Conservation (phyloP, 2,329 filamentous ascomycete species). For the Graphilbum fragrans region DNA sequence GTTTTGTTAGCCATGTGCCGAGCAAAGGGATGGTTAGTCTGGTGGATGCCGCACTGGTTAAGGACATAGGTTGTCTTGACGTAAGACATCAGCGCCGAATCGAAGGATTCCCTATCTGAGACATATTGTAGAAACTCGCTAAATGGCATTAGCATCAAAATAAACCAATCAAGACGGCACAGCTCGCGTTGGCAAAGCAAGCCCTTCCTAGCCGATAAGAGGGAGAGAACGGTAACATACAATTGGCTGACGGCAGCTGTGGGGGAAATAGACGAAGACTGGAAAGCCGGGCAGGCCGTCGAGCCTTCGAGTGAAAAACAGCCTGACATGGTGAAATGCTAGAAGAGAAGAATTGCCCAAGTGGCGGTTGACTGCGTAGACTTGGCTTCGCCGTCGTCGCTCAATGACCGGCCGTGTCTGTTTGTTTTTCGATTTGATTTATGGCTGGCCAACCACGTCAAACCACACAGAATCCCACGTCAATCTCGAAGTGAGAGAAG, state of each 20-base stretch:
- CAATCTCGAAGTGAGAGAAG: neutral
- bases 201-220: neutral
- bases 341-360: no score
- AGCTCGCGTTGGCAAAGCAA: no score
- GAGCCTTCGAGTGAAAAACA: constrained; percentile 63
- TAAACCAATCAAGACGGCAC: neutral
- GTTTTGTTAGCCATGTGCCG: neutral
- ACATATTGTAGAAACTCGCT: constrained; percentile 83
- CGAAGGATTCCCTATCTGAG: constrained; percentile 64
- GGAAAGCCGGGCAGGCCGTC: constrained; percentile 59
- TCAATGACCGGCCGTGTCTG: no score
- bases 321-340: constrained; percentile 15
- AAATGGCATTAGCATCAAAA: neutral
- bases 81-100: constrained; percentile 60
- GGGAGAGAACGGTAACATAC: constrained; percentile 13
- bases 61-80: constrained; percentile 64
- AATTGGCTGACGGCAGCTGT: constrained; percentile 7
- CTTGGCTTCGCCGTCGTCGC: no score
- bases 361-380: no score
- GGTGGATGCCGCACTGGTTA: constrained; percentile 51
- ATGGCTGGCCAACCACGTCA: neutral
- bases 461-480: no score
- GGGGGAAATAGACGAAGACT: constrained; percentile 56
- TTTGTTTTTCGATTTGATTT: neutral
- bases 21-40: neutral